Evolutionary conservation across 768 basidiomycete genomes (phyloP).

Genomic region (Leccinum rimulosum): DNA sequence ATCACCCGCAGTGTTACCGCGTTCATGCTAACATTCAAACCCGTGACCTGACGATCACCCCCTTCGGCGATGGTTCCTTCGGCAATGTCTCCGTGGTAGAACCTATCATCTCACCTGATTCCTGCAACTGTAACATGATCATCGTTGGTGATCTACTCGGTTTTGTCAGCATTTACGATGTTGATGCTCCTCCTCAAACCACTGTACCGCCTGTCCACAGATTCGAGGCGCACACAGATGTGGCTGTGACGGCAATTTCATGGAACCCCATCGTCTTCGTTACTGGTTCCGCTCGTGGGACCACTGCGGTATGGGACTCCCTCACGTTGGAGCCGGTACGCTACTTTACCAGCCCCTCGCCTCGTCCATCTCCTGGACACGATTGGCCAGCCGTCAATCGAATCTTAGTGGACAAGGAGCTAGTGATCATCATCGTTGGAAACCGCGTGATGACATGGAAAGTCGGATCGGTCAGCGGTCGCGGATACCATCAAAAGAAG

Average conservation of each 20-base stretch:
- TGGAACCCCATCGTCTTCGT: constrained; percentile 60
- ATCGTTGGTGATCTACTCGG: constrained; percentile 67
- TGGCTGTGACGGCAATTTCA: constrained; percentile 59
- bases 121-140: constrained; percentile 49
- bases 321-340: constrained; percentile 59
- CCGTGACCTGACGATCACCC: constrained; percentile 31
- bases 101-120: constrained; percentile 42
- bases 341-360: constrained; percentile 49
- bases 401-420: constrained; percentile 53
- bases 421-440: constrained; percentile 59
- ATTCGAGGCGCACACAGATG: constrained; percentile 66
- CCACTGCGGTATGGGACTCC: constrained; percentile 61
- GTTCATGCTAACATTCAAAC: constrained; percentile 36
- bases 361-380: constrained; percentile 32
- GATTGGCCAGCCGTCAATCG: constrained; percentile 48
- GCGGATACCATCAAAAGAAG: constrained; percentile 33
- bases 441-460: constrained; percentile 67
- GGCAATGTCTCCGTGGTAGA: constrained; percentile 49
- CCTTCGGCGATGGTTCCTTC: constrained; percentile 52
- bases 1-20: constrained; percentile 53
- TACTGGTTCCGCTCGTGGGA: constrained; percentile 64
- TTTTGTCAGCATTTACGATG: constrained; percentile 60
- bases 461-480: constrained; percentile 44
- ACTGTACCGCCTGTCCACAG: constrained; percentile 38
- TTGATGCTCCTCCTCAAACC: constrained; percentile 27